Conservation (phyloP, 1,139 yeast genomes). For the Yamadazyma aaseri region DNA sequence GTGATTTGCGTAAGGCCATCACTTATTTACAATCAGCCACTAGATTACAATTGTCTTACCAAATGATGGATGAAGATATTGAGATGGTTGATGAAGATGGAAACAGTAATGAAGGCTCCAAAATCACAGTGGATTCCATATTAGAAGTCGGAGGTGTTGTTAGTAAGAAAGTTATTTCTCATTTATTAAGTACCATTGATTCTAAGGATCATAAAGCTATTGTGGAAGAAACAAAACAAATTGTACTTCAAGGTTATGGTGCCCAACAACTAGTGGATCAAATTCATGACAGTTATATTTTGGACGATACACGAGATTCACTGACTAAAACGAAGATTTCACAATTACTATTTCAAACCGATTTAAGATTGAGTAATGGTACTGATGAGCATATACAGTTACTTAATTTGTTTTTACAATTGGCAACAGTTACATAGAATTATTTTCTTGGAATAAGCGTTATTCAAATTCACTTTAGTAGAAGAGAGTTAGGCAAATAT, state of each 20-base stretch:
- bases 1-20: constrained; percentile 92
- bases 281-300: constrained; percentile 69
- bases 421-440: constrained; percentile 45
- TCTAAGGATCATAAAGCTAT: constrained; percentile 38
- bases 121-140: constrained; percentile 46
- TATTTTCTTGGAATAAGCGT: no score
- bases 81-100: constrained; percentile 27
- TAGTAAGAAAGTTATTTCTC: constrained; percentile 51
- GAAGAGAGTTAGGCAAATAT: no score
- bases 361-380: constrained; percentile 75
- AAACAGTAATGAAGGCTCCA: constrained; percentile 12
- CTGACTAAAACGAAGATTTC: constrained; percentile 65
- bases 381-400: constrained; percentile 88
- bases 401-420: constrained; percentile 62
- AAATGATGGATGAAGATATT: constrained; percentile 12
- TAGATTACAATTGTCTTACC: constrained; percentile 45
- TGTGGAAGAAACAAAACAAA: constrained; percentile 47
- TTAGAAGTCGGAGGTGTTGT: constrained; percentile 87
- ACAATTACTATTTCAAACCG: constrained; percentile 67
- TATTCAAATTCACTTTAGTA: not conserved
- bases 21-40: constrained; percentile 89
- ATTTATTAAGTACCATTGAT: constrained; percentile 40
- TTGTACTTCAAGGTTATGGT: constrained; percentile 81
- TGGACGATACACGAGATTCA: constrained; percentile 54
- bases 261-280: constrained; percentile 79